Conservation (phyloP, 371 early-diverging fungal genomes). For the Syncephalastrum racemosum region DNA sequence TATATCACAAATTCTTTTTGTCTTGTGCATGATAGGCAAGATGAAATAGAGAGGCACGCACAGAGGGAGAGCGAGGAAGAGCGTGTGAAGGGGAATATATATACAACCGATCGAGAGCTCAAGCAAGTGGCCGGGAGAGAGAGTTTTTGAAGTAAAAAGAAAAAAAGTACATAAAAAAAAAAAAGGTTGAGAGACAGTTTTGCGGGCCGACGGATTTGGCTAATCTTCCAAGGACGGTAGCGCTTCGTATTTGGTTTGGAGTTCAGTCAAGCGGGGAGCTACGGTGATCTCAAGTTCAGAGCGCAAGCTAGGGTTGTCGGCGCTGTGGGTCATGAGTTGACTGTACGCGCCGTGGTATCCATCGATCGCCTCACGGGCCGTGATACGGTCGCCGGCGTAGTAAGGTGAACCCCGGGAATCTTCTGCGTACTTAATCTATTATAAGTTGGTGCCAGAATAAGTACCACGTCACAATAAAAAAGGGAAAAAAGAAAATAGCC, state of each 20-base stretch:
- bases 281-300: slow-evolving; percentile 27
- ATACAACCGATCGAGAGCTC: too few species aligned
- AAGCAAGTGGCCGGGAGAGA: too few species aligned
- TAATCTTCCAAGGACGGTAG: slow-evolving; percentile 16
- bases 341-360: slow-evolving; percentile 27
- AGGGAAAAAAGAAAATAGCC: slow-evolving; percentile 1
- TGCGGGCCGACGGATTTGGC: too few species aligned
- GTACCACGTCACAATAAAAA: background rate
- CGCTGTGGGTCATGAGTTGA: slow-evolving; percentile 23
- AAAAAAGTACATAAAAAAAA: slow-evolving; percentile 2
- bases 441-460: background rate
- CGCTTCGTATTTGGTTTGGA: slow-evolving; percentile 25
- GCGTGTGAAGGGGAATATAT: too few species aligned
- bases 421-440: slow-evolving; percentile 36
- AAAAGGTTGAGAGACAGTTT: background rate
- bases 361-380: slow-evolving; percentile 41
- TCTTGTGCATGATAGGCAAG: too few species aligned
- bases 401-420: slow-evolving; percentile 42
- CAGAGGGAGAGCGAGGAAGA: too few species aligned
- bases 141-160: slow-evolving; percentile 2
- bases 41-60: too few species aligned
- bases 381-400: slow-evolving; percentile 37
- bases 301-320: slow-evolving; percentile 13
- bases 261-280: slow-evolving; percentile 24
- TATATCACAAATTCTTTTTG: too few species aligned